phyloP scores from a whole-genome alignment of 306 rosid species.

The Myrica gale region DNA sequence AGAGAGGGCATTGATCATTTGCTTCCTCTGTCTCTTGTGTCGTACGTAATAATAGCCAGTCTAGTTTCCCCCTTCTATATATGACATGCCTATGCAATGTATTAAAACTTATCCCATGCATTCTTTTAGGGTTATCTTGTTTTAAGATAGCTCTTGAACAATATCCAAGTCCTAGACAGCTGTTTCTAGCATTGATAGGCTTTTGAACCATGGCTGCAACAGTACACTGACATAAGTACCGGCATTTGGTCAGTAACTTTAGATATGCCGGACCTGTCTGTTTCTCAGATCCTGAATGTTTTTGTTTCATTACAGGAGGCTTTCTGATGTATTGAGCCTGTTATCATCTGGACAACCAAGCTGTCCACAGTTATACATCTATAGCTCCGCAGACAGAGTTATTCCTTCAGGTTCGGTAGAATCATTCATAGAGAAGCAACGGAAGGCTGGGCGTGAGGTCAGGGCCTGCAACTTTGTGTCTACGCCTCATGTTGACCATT shows the following conservation, averaged over 20 bases:
- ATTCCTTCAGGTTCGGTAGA: conserved; percentile 86
- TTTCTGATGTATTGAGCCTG: conserved; percentile 69
- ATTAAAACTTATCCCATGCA: not conserved
- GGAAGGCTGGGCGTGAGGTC: conserved; percentile 73
- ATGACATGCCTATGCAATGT: not conserved
- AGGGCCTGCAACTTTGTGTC: conserved; percentile 93
- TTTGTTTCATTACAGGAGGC: conserved; percentile 65
- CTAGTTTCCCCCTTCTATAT: not conserved
- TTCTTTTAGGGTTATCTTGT: not conserved
- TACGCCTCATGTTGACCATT: conserved; percentile 97
- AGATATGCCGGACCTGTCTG: not conserved
- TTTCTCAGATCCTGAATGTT: not conserved
- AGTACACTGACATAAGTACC: not conserved
- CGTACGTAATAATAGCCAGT: too few species aligned
- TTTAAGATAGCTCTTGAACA: not conserved
- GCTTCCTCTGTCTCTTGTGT: too few species aligned
- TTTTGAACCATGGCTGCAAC: not conserved
- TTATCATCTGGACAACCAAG: conserved; percentile 77
- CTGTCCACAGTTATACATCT: conserved; percentile 88
- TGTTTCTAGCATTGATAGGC: not conserved
- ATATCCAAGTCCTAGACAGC: not conserved
- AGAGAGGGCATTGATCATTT: not conserved
- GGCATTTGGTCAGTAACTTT: not conserved
- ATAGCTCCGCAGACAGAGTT: conserved; percentile 89
- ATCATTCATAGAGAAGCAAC: conserved; percentile 74